Evolutionary conservation across 768 basidiomycete genomes (phyloP), one percentile per base, ranked within the genome.

Genomic region (Naganishia friedmannii): DNA sequence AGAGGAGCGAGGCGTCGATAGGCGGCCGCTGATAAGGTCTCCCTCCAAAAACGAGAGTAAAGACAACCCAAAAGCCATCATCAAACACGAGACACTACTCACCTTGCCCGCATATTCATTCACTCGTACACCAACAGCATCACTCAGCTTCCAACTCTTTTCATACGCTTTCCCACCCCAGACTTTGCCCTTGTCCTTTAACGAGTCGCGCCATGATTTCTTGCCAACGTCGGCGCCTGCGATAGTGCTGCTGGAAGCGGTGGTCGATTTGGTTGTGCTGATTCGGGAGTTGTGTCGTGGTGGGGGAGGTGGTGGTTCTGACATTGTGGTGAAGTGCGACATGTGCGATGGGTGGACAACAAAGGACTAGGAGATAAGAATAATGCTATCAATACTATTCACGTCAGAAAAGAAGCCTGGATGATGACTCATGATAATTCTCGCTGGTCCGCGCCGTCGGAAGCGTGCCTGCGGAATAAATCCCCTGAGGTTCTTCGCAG

Each of bases 101-200:
- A 72, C 74, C 75, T 79, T 79, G 54, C 77, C 79, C 0, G 81
- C 78, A 58, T 75, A 71, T 23, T 69, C 69, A 68, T 82, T 82
- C 34, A 80, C 72, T 60, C 69, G 75, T 13, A 72, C 74, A 0
- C 81, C 81, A 5, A 80, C 53, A 34, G 75, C 77, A 68, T 82
- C 81, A 45, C 68, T 71, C 51, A 75, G 69, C 31, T 72, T 70
- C 13, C 77, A 57, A 9, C 71, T 68, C 69, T 82, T 82, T 0
- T 78, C 79, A 12, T 79, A 66, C 6, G 76, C 81, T 23, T 53
- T 68, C 46, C 74, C 76, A 12, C 80, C 80, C 76, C 75, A 79
- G 4, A 67, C 73, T 48, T 66, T 58, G 0, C 70, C 56, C 28
- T 70, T 74, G 4, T 71, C 73, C 66, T 80, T 80, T 57, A 70